These are phyloP conservation scores for Daedaleopsis sinensis DNA, from an alignment of 768 basidiomycete species.

Conservation along the genomic window DNA sequence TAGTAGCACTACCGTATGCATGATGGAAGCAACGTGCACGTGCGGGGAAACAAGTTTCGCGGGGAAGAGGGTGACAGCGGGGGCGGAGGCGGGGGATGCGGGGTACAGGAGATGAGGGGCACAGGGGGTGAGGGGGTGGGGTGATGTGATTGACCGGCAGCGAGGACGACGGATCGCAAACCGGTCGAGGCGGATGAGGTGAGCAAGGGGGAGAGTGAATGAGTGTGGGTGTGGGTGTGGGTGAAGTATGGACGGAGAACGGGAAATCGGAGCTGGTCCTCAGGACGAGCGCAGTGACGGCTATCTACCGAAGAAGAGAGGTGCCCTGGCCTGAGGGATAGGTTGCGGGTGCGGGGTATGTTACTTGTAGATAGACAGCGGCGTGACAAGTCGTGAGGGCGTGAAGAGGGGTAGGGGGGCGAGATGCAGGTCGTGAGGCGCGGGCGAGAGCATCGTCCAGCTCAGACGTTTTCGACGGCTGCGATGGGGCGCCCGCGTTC, in stretches of 20 bases:
- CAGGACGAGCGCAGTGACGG: no score
- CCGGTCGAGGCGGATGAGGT: not conserved
- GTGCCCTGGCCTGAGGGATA: not conserved
- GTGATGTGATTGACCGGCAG: no score
- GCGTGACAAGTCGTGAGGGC: not conserved
- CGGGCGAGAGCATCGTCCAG: not conserved
- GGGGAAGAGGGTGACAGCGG: no score
- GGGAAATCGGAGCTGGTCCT: no score
- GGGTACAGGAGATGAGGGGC: no score
- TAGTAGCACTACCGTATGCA: not conserved
- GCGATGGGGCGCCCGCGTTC: slow-evolving; percentile 22
- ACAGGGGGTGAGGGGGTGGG: no score
- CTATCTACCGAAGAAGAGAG: not conserved
- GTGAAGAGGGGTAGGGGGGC: not conserved
- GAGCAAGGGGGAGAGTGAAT: not conserved
- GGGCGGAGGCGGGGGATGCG: no score
- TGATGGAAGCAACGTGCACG: no score
- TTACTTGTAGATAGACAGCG: not conserved
- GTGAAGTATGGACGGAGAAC: no score
- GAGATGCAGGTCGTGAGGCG: not conserved
- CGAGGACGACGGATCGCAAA: not conserved
- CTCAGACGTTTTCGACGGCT: slow-evolving; percentile 12
- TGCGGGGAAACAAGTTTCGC: no score
- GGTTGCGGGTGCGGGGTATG: not conserved
- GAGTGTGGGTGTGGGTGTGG: no score